phyloP scores from a whole-genome alignment of 345 rosid genomes.

The Hibiscus tridactylites region DNA sequence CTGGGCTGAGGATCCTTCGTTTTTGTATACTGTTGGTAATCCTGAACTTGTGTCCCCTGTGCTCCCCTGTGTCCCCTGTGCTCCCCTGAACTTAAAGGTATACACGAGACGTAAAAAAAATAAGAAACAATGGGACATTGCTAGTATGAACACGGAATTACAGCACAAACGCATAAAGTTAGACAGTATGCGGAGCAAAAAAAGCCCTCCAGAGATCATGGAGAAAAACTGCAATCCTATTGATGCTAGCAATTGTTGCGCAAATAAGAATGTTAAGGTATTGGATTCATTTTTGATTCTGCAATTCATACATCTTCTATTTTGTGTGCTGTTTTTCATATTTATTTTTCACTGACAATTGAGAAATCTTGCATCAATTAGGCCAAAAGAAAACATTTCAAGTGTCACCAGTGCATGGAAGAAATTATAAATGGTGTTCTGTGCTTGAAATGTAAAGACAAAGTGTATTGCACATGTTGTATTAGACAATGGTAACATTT shows the following conservation, averaged over 20 bases:
- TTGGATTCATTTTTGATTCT: not conserved
- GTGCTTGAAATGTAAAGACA: no score
- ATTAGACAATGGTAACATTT: no score
- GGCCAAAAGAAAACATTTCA: slow-evolving; percentile 21
- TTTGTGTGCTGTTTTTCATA: not conserved
- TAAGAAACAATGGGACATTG: not conserved
- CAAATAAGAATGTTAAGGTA: slow-evolving; percentile 17
- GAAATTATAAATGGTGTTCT: no score
- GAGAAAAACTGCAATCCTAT: not conserved
- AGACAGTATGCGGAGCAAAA: not conserved
- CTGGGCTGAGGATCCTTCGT: no score
- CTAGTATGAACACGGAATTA: slow-evolving; percentile 13
- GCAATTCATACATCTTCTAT: not conserved
- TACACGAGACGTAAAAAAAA: no score
- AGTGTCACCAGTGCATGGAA: slow-evolving; percentile 59
- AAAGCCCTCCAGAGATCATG: slow-evolving; percentile 7
- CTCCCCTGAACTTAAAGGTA: no score
- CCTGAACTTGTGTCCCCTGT: no score
- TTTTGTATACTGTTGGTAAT: no score
- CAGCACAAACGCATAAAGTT: slow-evolving; percentile 5
- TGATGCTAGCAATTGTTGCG: slow-evolving; percentile 13
- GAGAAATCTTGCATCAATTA: slow-evolving; percentile 20
- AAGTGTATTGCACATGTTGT: no score
- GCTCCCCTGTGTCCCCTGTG: no score
- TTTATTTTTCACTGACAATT: not conserved